Percentiles rank a stretch among this genome's conserved stretches.
Evolutionary conservation across 2,329 filamentous ascomycete species (phyloP).

Genomic region (Cordyceps tenuipes): DNA sequence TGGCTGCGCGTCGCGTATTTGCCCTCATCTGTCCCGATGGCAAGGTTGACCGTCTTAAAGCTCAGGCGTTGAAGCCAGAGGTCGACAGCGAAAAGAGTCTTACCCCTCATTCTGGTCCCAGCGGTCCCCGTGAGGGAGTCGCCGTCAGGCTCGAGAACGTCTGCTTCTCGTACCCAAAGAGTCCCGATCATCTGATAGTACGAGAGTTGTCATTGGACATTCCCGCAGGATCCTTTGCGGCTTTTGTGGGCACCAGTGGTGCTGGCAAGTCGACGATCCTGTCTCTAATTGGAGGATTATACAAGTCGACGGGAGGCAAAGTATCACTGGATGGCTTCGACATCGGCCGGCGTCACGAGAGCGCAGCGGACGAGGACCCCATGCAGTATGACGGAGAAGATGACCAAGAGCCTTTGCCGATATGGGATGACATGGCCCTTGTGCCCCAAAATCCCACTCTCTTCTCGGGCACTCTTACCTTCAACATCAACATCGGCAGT

Average conservation of each 20-base stretch:
- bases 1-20: conserved; percentile 41
- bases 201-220: neutral
- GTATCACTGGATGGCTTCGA: conserved; percentile 15
- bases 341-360: neutral
- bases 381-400: neutral
- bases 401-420: conserved; percentile 14
- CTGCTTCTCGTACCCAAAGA: conserved; percentile 11
- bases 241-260: conserved; percentile 9
- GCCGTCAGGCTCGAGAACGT: conserved; percentile 11
- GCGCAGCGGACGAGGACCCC: neutral
- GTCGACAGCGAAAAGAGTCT: conserved; percentile 6
- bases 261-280: conserved; percentile 11
- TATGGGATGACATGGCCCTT: conserved; percentile 30
- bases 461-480: conserved; percentile 32
- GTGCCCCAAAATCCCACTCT: conserved; percentile 33
- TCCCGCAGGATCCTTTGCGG: conserved; percentile 1
- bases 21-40: conserved; percentile 19
- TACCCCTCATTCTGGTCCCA: neutral
- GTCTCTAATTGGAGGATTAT: conserved; percentile 8
- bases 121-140: neutral
- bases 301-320: conserved; percentile 1
- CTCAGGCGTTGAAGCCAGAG: neutral
- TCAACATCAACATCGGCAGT: conserved; percentile 33
- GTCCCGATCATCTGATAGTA: conserved; percentile 6
- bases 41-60: neutral